Conservation (phyloP, 495 filamentous ascomycete genomes). For the Penicillium silybi region DNA sequence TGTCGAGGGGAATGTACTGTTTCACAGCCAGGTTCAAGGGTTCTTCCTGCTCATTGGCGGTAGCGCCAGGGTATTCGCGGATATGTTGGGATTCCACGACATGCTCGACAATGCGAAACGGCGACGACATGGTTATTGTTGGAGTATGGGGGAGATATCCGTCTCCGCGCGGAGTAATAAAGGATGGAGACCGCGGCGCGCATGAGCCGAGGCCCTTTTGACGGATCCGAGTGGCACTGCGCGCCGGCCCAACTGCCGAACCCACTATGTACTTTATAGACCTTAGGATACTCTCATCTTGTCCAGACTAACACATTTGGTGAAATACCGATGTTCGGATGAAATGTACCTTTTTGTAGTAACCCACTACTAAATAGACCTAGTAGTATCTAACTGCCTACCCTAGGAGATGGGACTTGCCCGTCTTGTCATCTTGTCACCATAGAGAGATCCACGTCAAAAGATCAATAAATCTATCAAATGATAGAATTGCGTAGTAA, state of each 20-base stretch:
- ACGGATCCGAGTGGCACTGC: conserved; percentile 3
- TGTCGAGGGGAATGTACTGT: conserved; percentile 74
- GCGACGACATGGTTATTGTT: conserved; percentile 21
- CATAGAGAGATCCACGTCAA: too few species aligned
- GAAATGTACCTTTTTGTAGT: too few species aligned
- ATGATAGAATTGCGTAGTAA: too few species aligned
- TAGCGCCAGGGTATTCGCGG: conserved; percentile 65
- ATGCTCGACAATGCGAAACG: conserved; percentile 59
- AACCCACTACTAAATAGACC: too few species aligned
- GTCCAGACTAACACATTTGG: background rate
- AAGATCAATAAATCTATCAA: too few species aligned
- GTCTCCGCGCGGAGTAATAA: conserved; percentile 5
- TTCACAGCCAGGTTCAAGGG: conserved; percentile 68
- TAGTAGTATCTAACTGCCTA: too few species aligned
- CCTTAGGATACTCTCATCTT: background rate
- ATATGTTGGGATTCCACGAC: conserved; percentile 63
- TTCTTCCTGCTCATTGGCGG: conserved; percentile 57
- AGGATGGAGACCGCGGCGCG: background rate
- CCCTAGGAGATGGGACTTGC: too few species aligned
- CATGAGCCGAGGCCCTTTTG: conserved; percentile 10
- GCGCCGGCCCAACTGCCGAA: conserved; percentile 8
- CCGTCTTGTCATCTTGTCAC: too few species aligned
- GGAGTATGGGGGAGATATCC: background rate
- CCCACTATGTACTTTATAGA: background rate
- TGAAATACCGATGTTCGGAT: background rate